Evolutionary conservation across 108 stramenopile species (phyloP), one percentile per base, ranked within the genome.

Genomic region (Discostella pseudostelligera): DNA sequence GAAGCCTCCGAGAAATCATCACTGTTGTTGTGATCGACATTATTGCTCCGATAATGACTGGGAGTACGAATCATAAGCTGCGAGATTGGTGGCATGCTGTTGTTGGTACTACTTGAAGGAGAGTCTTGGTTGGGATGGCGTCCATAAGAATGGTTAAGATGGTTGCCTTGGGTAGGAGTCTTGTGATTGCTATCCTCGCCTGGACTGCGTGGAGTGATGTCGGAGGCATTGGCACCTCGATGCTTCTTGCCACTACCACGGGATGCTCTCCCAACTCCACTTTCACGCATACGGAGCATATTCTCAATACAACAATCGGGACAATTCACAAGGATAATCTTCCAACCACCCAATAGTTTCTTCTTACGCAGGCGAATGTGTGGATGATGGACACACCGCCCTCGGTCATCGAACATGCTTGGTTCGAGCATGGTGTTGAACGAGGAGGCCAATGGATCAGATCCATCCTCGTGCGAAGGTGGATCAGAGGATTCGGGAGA

Each of bases 281-380:
- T 55, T 17, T 39, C 46, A 14, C 65, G 69, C 69, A 77, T 70
- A 7, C 55, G 56, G 13, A 70, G 44, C 59, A 78, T 66, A 21
- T 65, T 63, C 28, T 78, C 69, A n/a, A 65, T 65, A 22, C 65
- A 65, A 19, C 76, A 78, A 53, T 78, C 76, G 1, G 76, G 76
- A 46, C 76, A 77, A 13, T 59, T 59, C 42, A 49, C 64, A 0
- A 70, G 59, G 20, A 78, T 49, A 37, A 70, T 69, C 43, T 70
- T 70, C 76, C 76, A 78, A 20, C 76, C 76, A n/a, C 76, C 69
- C 29, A 78, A 50, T 54, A 78, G 54, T 36, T 65, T 66, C 54
- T 70, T 78, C 59, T 78, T 78, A 24, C 76, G 63, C 6, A 78
- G 32, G 55, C 65, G 56, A 19, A 78, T 70, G 59, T 70, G 69